Percentiles rank a stretch among this genome's conserved stretches.
phyloP scores from a whole-genome alignment of 2,329 filamentous ascomycete species.

The Cladorrhinum sp. region DNA sequence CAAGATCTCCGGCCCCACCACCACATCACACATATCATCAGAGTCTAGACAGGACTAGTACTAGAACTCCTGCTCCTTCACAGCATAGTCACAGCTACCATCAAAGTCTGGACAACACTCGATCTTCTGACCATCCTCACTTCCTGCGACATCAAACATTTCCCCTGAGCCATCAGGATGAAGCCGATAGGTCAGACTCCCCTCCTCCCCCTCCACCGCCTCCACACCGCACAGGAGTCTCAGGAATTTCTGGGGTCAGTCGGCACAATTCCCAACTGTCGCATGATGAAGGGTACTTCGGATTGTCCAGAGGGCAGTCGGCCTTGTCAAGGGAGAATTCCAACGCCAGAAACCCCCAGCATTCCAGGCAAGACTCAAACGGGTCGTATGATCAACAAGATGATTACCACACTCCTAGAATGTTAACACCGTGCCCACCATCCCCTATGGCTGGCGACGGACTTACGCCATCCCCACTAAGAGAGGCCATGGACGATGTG shows the following conservation, averaged over 20 bases:
- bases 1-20: conserved; percentile 1
- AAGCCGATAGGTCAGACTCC: conserved; percentile 41
- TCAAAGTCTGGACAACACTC: neutral
- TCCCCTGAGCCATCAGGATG: neutral
- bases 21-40: conserved; percentile 22
- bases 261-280: conserved; percentile 34
- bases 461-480: conserved; percentile 83
- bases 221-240: conserved; percentile 59
- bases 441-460: conserved; percentile 64
- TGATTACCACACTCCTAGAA: conserved; percentile 53
- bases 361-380: conserved; percentile 28
- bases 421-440: conserved; percentile 61
- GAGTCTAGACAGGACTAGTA: conserved; percentile 18
- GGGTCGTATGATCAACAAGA: conserved; percentile 35
- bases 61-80: neutral
- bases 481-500: conserved; percentile 96
- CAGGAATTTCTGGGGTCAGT: conserved; percentile 2
- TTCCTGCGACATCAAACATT: neutral
- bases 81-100: neutral
- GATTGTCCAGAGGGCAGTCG: conserved; percentile 14
- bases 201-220: conserved; percentile 80
- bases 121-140: conserved; percentile 2
- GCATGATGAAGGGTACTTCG: conserved; percentile 29
- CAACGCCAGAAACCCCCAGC: conserved; percentile 30
- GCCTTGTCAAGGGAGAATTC: conserved; percentile 31